Conservation (phyloP, 441 rosid genomes). For the Syzygium syzygioides region DNA sequence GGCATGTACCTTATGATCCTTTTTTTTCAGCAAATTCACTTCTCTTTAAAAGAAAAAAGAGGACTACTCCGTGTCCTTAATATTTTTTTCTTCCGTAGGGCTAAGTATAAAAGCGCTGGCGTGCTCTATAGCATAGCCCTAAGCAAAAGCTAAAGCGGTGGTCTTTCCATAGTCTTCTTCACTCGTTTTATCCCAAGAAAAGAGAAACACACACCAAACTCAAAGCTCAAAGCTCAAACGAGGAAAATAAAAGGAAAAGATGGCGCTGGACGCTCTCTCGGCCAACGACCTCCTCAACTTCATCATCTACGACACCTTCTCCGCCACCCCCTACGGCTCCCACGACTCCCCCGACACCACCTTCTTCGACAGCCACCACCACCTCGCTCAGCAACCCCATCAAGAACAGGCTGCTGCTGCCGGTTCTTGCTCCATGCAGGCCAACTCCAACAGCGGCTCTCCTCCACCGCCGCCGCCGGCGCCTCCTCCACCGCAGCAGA, state of each 20-base stretch:
- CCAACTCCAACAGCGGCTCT: background rate
- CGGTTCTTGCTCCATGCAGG: background rate
- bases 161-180: background rate
- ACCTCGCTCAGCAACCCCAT: background rate
- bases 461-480: background rate
- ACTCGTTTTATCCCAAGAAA: background rate
- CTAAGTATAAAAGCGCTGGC: background rate
- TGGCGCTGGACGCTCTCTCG: constrained; percentile 67
- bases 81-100: background rate
- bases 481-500: background rate
- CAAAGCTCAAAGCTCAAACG: background rate
- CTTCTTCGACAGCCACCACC: background rate
- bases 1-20: background rate
- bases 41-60: background rate
- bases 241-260: background rate
- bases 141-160: background rate
- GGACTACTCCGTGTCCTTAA: background rate
- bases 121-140: background rate
- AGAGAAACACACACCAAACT: background rate
- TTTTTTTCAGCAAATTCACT: background rate
- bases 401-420: background rate
- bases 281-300: constrained; percentile 57
- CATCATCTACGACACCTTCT: constrained; percentile 52
- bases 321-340: constrained; percentile 41
- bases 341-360: constrained; percentile 26